Evolutionary conservation across 768 basidiomycete genomes (phyloP).

Genomic region (Mycena rosella): DNA sequence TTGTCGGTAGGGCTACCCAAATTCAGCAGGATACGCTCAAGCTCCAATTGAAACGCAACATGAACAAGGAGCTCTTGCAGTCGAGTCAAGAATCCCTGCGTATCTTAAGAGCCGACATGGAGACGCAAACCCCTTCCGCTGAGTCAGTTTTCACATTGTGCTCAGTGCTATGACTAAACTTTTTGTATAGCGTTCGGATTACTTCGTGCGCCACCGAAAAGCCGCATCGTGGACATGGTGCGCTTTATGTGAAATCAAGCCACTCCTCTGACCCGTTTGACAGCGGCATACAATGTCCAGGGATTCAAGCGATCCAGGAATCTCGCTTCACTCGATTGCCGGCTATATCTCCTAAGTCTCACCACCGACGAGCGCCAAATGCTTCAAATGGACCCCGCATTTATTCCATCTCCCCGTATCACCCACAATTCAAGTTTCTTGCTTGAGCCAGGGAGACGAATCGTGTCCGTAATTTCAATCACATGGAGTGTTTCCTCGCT

Average conservation of each 20-base stretch:
- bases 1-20: not conserved
- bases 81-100: not conserved
- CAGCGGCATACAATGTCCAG: conserved; percentile 9
- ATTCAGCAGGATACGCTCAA: not conserved
- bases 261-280: not conserved
- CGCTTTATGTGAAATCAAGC: not conserved
- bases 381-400: conserved; percentile 47
- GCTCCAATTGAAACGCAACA: not conserved
- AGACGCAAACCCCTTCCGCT: conserved; percentile 3
- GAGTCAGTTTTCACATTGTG: not conserved
- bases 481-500: not conserved
- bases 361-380: conserved; percentile 50
- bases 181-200: not conserved
- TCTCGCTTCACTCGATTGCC: conserved; percentile 42
- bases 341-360: conserved; percentile 47
- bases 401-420: conserved; percentile 46
- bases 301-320: conserved; percentile 2
- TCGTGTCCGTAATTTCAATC: conserved; percentile 48
- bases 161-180: too few relatives aligned
- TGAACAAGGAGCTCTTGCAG: not conserved
- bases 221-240: not conserved
- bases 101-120: conserved; percentile 11
- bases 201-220: conserved; percentile 1
- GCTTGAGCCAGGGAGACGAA: conserved; percentile 33
- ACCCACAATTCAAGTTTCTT: conserved; percentile 41